Conservation (phyloP, 2,329 filamentous ascomycete species). For the Didymella pinodella region DNA sequence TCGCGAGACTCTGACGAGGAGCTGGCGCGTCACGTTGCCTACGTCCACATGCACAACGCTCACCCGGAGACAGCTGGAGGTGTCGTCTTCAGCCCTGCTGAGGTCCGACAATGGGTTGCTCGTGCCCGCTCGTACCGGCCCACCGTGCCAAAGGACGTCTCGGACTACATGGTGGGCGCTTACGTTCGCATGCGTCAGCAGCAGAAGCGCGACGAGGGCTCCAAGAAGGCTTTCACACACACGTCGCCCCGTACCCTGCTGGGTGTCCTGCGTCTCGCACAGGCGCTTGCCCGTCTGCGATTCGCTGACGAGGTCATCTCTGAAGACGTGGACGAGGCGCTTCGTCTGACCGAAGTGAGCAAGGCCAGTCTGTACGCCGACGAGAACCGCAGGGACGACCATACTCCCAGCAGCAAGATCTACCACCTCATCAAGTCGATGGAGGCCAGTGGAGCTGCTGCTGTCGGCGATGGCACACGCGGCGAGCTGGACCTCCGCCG, state of each 20-base stretch:
- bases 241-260: constrained; percentile 93
- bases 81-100: constrained; percentile 87
- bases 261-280: constrained; percentile 89
- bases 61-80: constrained; percentile 76
- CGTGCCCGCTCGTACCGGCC: constrained; percentile 90
- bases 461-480: constrained; percentile 74
- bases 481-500: constrained; percentile 86
- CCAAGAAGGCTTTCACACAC: constrained; percentile 91
- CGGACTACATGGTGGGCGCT: constrained; percentile 95
- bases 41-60: constrained; percentile 95
- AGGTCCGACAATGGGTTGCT: constrained; percentile 95
- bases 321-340: constrained; percentile 94
- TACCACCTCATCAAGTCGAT: constrained; percentile 93
- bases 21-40: constrained; percentile 92
- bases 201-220: constrained; percentile 89
- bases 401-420: constrained; percentile 86
- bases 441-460: constrained; percentile 81
- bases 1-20: constrained; percentile 89
- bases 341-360: constrained; percentile 89
- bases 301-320: constrained; percentile 86
- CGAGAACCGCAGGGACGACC: constrained; percentile 64
- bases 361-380: constrained; percentile 89
- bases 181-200: constrained; percentile 94
- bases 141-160: constrained; percentile 81
- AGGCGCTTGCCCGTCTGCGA: constrained; percentile 89